Percentiles rank a stretch among this genome's conserved stretches.
These are phyloP conservation scores for Venturia asperata DNA, from an alignment of 2,329 filamentous ascomycete genomes.

Conservation along the genomic window DNA sequence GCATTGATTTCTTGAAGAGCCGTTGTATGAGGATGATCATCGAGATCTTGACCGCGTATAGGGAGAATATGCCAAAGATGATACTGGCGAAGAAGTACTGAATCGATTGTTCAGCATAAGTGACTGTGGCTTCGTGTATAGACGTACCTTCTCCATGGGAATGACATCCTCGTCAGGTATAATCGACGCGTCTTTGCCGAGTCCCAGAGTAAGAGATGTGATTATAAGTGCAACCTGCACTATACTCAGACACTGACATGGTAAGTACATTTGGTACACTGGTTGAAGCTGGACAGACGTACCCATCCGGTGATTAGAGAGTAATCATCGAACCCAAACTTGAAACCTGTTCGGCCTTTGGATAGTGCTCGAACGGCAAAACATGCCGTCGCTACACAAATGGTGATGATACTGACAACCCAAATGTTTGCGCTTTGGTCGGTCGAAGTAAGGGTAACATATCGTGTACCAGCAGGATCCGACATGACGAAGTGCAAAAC, in stretches of 20 bases:
- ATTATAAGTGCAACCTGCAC: conserved; percentile 11
- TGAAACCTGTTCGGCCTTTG: background rate
- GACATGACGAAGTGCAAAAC: conserved; percentile 6
- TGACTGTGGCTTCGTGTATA: background rate
- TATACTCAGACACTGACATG: conserved; percentile 9
- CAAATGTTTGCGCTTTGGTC: conserved; percentile 18
- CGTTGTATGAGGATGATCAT: conserved; percentile 18
- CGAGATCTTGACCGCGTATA: conserved; percentile 16
- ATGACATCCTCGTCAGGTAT: background rate
- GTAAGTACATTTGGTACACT: background rate
- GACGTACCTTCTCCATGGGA: conserved; percentile 3
- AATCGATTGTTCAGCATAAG: background rate
- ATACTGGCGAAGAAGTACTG: conserved; percentile 12
- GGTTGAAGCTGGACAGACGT: background rate
- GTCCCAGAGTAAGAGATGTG: conserved; percentile 14
- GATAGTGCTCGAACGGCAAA: conserved; percentile 1
- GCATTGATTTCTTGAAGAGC: conserved; percentile 10
- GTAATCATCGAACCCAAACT: conserved; percentile 14
- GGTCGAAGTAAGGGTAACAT: conserved; percentile 7
- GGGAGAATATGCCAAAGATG: background rate
- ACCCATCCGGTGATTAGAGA: conserved; percentile 9
- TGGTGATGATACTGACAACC: conserved; percentile 14
- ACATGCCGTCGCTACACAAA: conserved; percentile 3
- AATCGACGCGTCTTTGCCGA: conserved; percentile 11
- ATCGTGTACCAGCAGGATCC: conserved; percentile 16